Conservation (phyloP, 306 rosid species). For the Cicer yamashitae region DNA sequence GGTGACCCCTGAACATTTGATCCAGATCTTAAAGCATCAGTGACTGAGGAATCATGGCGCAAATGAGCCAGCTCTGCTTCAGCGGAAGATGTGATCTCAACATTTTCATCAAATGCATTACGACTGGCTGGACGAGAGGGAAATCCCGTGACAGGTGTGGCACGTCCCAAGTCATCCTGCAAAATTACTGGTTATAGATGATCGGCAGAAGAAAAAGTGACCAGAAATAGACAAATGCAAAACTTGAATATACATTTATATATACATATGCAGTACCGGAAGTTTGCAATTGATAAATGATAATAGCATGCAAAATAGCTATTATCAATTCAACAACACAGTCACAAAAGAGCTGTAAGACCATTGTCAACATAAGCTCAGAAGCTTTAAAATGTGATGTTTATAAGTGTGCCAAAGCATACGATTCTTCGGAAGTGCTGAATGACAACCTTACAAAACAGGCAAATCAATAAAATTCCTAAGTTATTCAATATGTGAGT, state of each 20-base stretch:
- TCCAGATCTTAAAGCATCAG: conserved; percentile 61
- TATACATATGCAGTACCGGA: background rate
- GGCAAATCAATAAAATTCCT: conserved; percentile 5
- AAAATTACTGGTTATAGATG: conserved; percentile 31
- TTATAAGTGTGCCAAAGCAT: background rate
- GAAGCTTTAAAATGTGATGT: background rate
- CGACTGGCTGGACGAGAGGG: conserved; percentile 93
- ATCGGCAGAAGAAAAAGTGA: background rate
- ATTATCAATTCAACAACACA: background rate
- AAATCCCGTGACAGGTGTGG: conserved; percentile 58
- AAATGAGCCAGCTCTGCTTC: conserved; percentile 73
- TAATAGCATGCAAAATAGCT: background rate
- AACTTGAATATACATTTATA: background rate
- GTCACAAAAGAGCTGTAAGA: background rate
- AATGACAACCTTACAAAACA: conserved; percentile 2
- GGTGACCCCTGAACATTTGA: conserved; percentile 67
- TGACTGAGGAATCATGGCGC: conserved; percentile 56
- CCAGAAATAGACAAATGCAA: background rate
- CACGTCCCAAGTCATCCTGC: conserved; percentile 88
- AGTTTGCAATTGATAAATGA: background rate
- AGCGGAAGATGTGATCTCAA: conserved; percentile 60
- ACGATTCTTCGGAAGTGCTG: background rate
- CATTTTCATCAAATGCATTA: conserved; percentile 85
- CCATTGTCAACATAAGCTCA: background rate
- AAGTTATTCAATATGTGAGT: background rate